These are phyloP conservation scores for Styphnolobium japonicum DNA, from an alignment of 306 rosid genomes.

Conservation along the genomic window DNA sequence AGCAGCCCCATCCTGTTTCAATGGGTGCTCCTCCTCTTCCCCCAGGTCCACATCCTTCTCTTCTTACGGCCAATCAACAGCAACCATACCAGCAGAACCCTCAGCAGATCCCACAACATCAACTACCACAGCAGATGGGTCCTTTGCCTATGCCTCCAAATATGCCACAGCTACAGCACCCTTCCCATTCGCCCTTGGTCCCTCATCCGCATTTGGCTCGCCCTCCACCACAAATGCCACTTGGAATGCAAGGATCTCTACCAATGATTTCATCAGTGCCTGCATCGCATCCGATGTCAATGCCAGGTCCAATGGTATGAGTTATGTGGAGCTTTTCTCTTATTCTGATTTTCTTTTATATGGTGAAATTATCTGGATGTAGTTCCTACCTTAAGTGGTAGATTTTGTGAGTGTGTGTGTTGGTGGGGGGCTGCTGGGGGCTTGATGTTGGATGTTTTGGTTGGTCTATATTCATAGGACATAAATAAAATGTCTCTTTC, in stretches of 20 bases:
- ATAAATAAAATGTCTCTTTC: neutral
- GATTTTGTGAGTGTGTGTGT: conserved; percentile 1
- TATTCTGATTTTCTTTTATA: neutral
- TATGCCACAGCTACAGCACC: conserved; percentile 80
- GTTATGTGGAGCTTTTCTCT: neutral
- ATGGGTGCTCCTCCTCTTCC: conserved; percentile 97
- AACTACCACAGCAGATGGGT: conserved; percentile 73
- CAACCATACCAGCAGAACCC: conserved; percentile 78
- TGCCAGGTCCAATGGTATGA: conserved; percentile 87
- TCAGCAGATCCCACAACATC: conserved; percentile 86
- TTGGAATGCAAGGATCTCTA: conserved; percentile 69
- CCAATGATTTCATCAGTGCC: conserved; percentile 55
- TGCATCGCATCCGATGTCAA: conserved; percentile 60
- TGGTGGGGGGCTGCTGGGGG: neutral
- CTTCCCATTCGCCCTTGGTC: conserved; percentile 85
- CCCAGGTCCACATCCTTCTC: conserved; percentile 98
- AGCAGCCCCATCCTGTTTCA: conserved; percentile 75
- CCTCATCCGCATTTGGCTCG: conserved; percentile 87
- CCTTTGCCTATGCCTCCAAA: conserved; percentile 75
- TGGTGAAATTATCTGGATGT: neutral
- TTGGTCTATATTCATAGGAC: neutral
- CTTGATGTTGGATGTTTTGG: neutral
- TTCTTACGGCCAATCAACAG: conserved; percentile 84
- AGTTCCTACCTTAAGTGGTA: neutral
- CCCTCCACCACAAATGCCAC: conserved; percentile 84